These are phyloP conservation scores for Themeda triandra DNA, from an alignment of 176 grass and related monocot species.

Conservation along the genomic window DNA sequence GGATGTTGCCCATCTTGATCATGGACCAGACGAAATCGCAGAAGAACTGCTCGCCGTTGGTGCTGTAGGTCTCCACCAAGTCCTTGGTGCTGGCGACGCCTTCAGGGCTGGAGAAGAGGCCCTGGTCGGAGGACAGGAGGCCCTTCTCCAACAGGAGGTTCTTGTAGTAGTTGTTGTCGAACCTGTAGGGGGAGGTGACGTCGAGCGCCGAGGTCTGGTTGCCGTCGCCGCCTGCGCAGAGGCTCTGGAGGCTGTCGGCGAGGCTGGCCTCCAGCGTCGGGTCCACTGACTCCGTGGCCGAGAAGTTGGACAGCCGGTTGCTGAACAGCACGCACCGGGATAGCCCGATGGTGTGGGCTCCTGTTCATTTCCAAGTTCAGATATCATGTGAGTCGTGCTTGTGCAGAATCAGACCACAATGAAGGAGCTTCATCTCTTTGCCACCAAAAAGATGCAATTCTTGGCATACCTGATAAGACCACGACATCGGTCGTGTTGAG, in stretches of 20 bases:
- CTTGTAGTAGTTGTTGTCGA: conserved; percentile 77
- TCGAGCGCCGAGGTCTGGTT: conserved; percentile 66
- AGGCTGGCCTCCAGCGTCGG: conserved; percentile 62
- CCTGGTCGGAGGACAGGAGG: conserved; percentile 85
- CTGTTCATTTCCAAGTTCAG: conserved; percentile 12
- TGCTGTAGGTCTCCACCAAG: conserved; percentile 62
- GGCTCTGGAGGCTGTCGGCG: conserved; percentile 40
- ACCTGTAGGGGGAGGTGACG: conserved; percentile 42
- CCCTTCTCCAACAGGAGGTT: conserved; percentile 62
- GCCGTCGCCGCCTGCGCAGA: conserved; percentile 62
- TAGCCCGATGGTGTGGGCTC: conserved; percentile 76
- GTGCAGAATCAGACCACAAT: not conserved
- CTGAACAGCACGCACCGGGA: conserved; percentile 57
- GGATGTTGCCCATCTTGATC: conserved; percentile 81
- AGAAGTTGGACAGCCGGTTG: conserved; percentile 41
- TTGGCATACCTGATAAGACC: conserved; percentile 51
- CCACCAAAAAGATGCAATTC: not conserved
- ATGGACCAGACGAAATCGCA: conserved; percentile 64
- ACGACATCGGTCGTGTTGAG: conserved; percentile 79
- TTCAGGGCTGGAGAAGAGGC: conserved; percentile 69
- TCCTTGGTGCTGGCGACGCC: conserved; percentile 49
- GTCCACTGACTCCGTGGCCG: conserved; percentile 13
- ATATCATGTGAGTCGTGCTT: not conserved
- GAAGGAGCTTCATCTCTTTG: not conserved
- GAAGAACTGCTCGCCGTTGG: conserved; percentile 31